Conservation (phyloP, 352 stramenopile genomes). For the Globisporangium cederbergense region DNA sequence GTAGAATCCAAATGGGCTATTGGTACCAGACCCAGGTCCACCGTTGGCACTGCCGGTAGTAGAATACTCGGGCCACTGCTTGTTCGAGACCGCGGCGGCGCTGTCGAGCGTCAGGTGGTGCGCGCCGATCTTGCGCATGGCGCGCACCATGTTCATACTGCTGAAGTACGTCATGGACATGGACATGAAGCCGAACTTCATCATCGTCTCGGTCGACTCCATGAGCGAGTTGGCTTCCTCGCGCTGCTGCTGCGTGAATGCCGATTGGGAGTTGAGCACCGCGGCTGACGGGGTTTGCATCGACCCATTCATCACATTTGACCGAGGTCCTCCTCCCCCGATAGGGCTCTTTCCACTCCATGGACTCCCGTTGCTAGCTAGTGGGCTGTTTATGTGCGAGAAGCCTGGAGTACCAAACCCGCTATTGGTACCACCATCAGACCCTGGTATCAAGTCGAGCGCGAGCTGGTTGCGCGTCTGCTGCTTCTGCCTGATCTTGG, state of each 20-base stretch:
- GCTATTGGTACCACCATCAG: neutral
- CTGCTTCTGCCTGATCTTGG: conserved; percentile 64
- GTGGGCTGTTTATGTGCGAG: neutral
- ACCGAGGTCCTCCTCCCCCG: neutral
- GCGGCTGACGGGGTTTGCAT: conserved; percentile 10
- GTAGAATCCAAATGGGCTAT: conserved; percentile 5
- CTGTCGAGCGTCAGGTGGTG: conserved; percentile 90
- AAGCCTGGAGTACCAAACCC: neutral
- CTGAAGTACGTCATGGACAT: conserved; percentile 98
- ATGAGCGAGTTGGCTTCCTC: conserved; percentile 90
- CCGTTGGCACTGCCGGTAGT: conserved; percentile 1
- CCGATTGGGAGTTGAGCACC: conserved; percentile 21
- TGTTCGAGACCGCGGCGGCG: conserved; percentile 52
- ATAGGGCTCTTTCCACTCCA: conserved; percentile 10
- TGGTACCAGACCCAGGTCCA: neutral
- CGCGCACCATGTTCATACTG: conserved; percentile 96
- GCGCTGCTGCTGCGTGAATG: conserved; percentile 78
- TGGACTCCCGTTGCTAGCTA: conserved; percentile 5
- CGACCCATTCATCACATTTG: neutral
- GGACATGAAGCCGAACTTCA: conserved; percentile 98
- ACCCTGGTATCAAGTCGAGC: conserved; percentile 34
- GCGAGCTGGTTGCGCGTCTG: conserved; percentile 41
- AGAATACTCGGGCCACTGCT: conserved; percentile 57
- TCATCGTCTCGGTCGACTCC: conserved; percentile 96
- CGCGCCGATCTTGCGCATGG: conserved; percentile 93